Evolutionary conservation across 495 filamentous ascomycete genomes (phyloP).

Genomic region (Aspergillus cristatus): DNA sequence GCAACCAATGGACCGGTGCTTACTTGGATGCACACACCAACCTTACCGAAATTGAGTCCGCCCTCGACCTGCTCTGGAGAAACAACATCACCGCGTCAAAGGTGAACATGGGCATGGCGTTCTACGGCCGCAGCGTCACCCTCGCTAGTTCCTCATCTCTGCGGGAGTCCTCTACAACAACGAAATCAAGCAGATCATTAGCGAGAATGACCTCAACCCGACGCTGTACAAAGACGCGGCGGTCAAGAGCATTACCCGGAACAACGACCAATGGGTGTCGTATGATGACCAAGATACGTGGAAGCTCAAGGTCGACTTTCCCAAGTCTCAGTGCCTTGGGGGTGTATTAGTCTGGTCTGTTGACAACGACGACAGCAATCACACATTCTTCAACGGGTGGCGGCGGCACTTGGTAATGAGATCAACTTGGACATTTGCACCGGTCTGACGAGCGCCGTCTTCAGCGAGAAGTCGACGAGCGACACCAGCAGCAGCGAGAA

Average conservation of each 20-base stretch:
- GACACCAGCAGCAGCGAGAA: no score
- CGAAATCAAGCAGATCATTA: constrained; percentile 22
- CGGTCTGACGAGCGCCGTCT: no score
- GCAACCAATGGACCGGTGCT: constrained; percentile 13
- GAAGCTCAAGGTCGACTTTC: constrained; percentile 30
- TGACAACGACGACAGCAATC: no score
- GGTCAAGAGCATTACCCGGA: constrained; percentile 23
- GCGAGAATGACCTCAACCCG: constrained; percentile 1
- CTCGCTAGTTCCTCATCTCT: no score
- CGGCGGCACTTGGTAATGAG: no score
- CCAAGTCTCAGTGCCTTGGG: constrained; percentile 25
- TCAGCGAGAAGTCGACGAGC: no score
- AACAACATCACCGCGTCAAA: background rate
- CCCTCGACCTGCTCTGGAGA: constrained; percentile 25
- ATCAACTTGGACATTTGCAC: no score
- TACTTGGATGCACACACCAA: constrained; percentile 41
- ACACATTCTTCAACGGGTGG: no score
- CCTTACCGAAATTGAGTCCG: constrained; percentile 43
- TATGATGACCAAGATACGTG: constrained; percentile 36
- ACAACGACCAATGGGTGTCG: constrained; percentile 33
- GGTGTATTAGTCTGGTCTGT: constrained; percentile 37
- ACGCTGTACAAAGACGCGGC: no score
- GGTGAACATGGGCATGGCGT: constrained; percentile 2
- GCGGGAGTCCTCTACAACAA: constrained; percentile 21
- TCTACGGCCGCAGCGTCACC: constrained; percentile 3